phyloP scores from a whole-genome alignment of 805 yeast species.

The Pichia sporocuriosa region DNA sequence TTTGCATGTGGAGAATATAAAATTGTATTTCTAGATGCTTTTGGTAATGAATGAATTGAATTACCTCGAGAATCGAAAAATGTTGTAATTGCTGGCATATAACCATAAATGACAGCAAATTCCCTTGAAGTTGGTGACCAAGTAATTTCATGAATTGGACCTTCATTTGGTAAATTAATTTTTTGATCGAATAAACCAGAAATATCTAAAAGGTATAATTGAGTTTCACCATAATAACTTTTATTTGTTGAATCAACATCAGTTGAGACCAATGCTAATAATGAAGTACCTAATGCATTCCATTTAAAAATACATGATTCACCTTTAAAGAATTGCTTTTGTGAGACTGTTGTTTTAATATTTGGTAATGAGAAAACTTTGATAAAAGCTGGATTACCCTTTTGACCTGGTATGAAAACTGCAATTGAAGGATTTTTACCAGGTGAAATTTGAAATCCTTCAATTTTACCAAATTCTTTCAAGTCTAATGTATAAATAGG shows the following conservation, averaged over 20 bases:
- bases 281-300: conserved; percentile 92
- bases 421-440: conserved; percentile 89
- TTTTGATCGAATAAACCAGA: conserved; percentile 89
- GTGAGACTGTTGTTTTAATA: conserved; percentile 69
- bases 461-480: conserved; percentile 41
- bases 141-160: conserved; percentile 94
- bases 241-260: conserved; percentile 93
- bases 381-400: conserved; percentile 86
- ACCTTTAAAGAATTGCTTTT: conserved; percentile 90
- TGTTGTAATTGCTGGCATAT: conserved; percentile 94
- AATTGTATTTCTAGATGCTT: conserved; percentile 84
- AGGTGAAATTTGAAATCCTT: conserved; percentile 62
- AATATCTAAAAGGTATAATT: conserved; percentile 81
- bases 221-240: conserved; percentile 95
- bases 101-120: conserved; percentile 95
- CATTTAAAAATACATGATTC: conserved; percentile 88
- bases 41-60: conserved; percentile 72
- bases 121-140: conserved; percentile 97
- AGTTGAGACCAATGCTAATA: conserved; percentile 87
- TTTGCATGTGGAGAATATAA: conserved; percentile 91
- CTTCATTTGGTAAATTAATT: conserved; percentile 81
- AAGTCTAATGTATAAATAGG: conserved; percentile 57
- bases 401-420: conserved; percentile 78
- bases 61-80: conserved; percentile 94
- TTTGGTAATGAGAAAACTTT: conserved; percentile 76